Evolutionary conservation across 495 filamentous ascomycete genomes (phyloP).

Genomic region (Neurospora sp.): DNA sequence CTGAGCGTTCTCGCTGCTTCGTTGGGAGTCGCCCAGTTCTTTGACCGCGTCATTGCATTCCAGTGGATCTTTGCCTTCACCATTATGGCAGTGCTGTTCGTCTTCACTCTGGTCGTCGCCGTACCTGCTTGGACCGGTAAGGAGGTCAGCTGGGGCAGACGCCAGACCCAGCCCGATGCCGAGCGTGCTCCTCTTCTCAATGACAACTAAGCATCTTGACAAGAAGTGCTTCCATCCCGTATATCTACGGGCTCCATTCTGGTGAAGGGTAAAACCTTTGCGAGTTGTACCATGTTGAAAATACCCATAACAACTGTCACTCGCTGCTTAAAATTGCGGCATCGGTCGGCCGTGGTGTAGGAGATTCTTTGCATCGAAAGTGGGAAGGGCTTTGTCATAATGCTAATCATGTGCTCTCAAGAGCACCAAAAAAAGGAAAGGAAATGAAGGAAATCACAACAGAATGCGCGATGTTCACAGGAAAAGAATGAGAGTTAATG

Average conservation of each 20-base stretch:
- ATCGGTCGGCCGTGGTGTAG: not conserved
- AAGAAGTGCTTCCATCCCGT: not conserved
- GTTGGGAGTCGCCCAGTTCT: constrained; percentile 66
- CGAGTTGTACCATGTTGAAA: not conserved
- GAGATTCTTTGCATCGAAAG: not conserved
- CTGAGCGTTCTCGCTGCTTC: constrained; percentile 63
- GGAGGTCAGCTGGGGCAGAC: constrained; percentile 24
- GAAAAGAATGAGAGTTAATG: not conserved
- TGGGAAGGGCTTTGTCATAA: not conserved
- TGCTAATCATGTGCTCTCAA: not conserved
- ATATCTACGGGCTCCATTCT: not conserved
- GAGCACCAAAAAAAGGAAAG: not conserved
- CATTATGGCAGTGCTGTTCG: constrained; percentile 65
- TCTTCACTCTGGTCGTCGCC: constrained; percentile 52
- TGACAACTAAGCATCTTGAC: constrained; percentile 16
- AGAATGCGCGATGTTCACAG: not conserved
- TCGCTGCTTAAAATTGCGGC: not conserved
- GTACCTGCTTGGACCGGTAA: constrained; percentile 52
- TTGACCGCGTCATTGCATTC: constrained; percentile 56
- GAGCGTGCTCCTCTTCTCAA: constrained; percentile 44
- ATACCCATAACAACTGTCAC: not conserved
- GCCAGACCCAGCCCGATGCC: constrained; percentile 25
- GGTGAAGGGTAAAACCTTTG: not conserved
- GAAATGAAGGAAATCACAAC: not conserved
- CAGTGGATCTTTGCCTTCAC: constrained; percentile 90